These are phyloP conservation scores for Neurospora sp. DNA, from an alignment of 495 filamentous ascomycete genomes.

Conservation along the genomic window DNA sequence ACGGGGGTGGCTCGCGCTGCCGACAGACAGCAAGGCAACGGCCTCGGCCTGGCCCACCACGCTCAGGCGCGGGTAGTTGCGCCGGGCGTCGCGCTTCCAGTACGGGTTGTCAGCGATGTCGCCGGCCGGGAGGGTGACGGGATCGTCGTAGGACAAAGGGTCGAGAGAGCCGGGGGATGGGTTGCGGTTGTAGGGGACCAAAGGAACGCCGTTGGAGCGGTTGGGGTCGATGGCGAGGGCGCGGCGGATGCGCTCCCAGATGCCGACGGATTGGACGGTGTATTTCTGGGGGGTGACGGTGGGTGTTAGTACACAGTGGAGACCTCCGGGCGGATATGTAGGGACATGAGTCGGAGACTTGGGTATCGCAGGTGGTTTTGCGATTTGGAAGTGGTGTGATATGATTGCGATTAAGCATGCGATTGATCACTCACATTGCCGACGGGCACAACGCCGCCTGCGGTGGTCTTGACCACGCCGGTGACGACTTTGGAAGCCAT, in stretches of 20 bases:
- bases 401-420: too few relatives aligned
- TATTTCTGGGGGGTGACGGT: conserved; percentile 61
- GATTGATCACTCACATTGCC: conserved; percentile 27
- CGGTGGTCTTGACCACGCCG: conserved; percentile 41
- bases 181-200: conserved; percentile 88
- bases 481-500: conserved; percentile 48
- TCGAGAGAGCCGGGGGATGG: conserved; percentile 74
- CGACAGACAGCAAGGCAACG: conserved; percentile 75
- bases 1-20: conserved; percentile 69
- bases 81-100: conserved; percentile 87
- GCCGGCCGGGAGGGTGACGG: conserved; percentile 80
- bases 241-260: conserved; percentile 79
- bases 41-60: conserved; percentile 77
- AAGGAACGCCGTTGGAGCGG: conserved; percentile 80
- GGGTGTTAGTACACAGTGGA: not conserved
- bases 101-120: conserved; percentile 97
- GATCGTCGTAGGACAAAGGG: conserved; percentile 74
- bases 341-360: not conserved
- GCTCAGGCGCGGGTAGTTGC: conserved; percentile 75
- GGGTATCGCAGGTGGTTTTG: not conserved
- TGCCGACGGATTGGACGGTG: conserved; percentile 80
- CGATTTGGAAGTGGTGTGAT: not conserved
- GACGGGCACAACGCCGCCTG: conserved; percentile 35
- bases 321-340: not conserved
- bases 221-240: conserved; percentile 74